Evolutionary conservation across 106 monocot genomes (phyloP).

Genomic region (Ottelia alismoides): DNA sequence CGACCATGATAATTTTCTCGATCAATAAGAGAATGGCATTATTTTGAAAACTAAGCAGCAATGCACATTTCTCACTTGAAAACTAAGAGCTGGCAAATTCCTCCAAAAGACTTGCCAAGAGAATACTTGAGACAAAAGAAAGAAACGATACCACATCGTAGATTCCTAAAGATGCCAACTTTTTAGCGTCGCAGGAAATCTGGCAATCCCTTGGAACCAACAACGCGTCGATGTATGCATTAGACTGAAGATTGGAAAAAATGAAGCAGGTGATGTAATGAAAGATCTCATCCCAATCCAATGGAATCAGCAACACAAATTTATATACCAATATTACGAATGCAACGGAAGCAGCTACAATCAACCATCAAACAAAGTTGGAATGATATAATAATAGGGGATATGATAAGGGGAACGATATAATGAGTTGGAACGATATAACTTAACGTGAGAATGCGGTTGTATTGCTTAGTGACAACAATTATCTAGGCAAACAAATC

Average conservation of each 20-base stretch:
- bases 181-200: slow-evolving; percentile 42
- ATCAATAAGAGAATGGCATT: neutral
- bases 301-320: no score
- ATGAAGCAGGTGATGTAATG: no score
- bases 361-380: no score
- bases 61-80: neutral
- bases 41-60: neutral
- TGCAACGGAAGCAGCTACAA: no score
- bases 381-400: no score
- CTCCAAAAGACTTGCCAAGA: neutral
- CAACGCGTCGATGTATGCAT: slow-evolving; percentile 66
- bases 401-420: no score
- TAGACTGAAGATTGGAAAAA: slow-evolving; percentile 59
- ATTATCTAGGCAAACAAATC: no score
- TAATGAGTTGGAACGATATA: no score
- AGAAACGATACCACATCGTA: slow-evolving; percentile 49
- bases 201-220: slow-evolving; percentile 72
- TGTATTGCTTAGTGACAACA: no score
- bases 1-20: neutral
- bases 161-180: slow-evolving; percentile 61
- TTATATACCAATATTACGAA: no score
- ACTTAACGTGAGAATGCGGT: no score
- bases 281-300: no score
- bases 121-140: neutral
- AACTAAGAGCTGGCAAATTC: neutral